These are phyloP conservation scores for Deuterostichococcus epilithicus DNA, from an alignment of 139 green algal genomes.

Conservation along the genomic window DNA sequence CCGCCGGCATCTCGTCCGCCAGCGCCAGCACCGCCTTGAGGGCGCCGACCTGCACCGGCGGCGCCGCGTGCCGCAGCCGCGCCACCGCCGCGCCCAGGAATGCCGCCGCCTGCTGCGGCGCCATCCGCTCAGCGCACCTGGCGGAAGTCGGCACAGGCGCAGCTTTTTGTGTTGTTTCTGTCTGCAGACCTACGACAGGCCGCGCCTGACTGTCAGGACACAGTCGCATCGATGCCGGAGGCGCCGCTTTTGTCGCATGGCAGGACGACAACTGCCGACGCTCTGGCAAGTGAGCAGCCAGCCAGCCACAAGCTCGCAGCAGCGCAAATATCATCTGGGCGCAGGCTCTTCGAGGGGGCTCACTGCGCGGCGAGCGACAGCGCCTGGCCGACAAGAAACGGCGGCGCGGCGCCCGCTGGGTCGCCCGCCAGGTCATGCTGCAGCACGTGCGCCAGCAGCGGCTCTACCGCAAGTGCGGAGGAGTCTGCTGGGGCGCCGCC, in stretches of 20 bases:
- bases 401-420: slow-evolving; percentile 9
- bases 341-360: neutral
- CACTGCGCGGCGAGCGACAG: slow-evolving; percentile 56
- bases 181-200: too few relatives aligned
- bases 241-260: neutral
- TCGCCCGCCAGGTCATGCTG: slow-evolving; percentile 42
- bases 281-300: neutral
- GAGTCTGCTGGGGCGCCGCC: neutral
- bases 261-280: too few relatives aligned
- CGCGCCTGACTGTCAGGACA: neutral
- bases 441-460: slow-evolving; percentile 53
- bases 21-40: slow-evolving; percentile 40
- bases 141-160: too few relatives aligned
- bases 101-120: slow-evolving; percentile 12
- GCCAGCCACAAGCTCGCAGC: neutral
- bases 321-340: neutral
- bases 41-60: slow-evolving; percentile 42
- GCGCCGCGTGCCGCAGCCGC: slow-evolving; percentile 21
- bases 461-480: slow-evolving; percentile 20
- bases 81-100: slow-evolving; percentile 34
- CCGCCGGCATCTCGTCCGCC: neutral
- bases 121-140: slow-evolving; percentile 12
- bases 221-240: neutral
- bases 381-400: slow-evolving; percentile 64
- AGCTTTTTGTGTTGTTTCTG: too few relatives aligned